These are phyloP conservation scores for Paspalum notatum DNA, from an alignment of 176 grass and related monocot species.

Conservation along the genomic window DNA sequence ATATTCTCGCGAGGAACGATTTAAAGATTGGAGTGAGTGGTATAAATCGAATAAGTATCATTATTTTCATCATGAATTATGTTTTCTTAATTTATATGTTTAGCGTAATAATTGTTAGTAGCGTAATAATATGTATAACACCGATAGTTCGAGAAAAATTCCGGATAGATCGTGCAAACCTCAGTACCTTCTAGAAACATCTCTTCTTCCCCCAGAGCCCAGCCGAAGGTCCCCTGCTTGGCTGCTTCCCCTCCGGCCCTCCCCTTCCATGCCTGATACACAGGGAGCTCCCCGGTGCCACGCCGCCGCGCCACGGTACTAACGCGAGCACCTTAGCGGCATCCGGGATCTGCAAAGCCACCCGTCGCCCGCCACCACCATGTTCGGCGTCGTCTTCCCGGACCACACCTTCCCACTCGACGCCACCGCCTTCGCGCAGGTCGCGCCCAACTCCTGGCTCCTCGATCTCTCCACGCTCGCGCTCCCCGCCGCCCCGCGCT, in stretches of 20 bases:
- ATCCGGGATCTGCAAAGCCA: not conserved
- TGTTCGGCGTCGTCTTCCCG: slow-evolving; percentile 93
- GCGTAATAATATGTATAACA: too few species aligned
- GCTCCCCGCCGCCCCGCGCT: slow-evolving; percentile 48
- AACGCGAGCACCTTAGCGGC: slow-evolving; percentile 28
- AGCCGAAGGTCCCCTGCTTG: not conserved
- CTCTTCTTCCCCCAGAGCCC: not conserved
- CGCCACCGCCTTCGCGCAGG: slow-evolving; percentile 67
- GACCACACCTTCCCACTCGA: slow-evolving; percentile 86
- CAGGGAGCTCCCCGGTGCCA: slow-evolving; percentile 1
- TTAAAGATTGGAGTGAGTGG: too few species aligned
- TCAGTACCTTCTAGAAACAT: slow-evolving; percentile 43
- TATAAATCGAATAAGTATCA: too few species aligned
- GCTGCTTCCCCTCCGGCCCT: not conserved
- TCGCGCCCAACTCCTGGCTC: slow-evolving; percentile 79
- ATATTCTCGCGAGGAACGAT: too few species aligned
- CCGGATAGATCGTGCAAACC: not conserved
- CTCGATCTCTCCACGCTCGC: slow-evolving; percentile 68
- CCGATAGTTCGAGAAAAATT: too few species aligned
- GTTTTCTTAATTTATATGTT: too few species aligned
- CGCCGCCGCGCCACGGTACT: not conserved
- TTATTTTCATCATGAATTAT: too few species aligned
- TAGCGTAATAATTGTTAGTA: too few species aligned
- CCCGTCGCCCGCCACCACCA: slow-evolving; percentile 27
- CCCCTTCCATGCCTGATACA: not conserved